These are phyloP conservation scores for Rosa multiflora DNA, from an alignment of 306 rosid genomes.

Conservation along the genomic window DNA sequence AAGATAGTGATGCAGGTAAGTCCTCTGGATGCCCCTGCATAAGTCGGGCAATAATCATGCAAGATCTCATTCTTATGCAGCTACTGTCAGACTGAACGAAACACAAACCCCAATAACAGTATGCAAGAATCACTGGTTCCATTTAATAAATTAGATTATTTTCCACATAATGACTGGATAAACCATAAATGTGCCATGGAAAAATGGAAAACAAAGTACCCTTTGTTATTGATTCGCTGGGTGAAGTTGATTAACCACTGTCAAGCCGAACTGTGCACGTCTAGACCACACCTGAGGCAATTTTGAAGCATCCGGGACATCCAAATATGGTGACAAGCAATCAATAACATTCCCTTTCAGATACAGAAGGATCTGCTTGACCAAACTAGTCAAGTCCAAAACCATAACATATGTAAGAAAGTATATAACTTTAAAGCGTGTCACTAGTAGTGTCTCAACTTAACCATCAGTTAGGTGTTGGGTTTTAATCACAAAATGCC, in stretches of 20 bases:
- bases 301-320: too few relatives aligned
- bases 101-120: background rate
- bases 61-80: background rate
- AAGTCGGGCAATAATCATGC: background rate
- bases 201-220: background rate
- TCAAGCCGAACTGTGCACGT: background rate
- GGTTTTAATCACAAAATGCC: too few relatives aligned
- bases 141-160: background rate
- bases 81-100: background rate
- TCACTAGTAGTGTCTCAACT: background rate
- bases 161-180: too few relatives aligned
- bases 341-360: background rate
- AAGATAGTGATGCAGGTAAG: background rate
- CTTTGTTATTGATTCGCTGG: conserved; percentile 1
- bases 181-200: background rate
- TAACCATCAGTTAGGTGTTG: too few relatives aligned
- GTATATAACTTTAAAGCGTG: background rate
- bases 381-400: background rate
- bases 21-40: too few relatives aligned
- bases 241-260: conserved; percentile 2
- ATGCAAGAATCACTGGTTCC: background rate
- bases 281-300: too few relatives aligned
- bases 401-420: background rate
- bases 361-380: conserved; percentile 8
- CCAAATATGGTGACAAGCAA: background rate